phyloP scores from a whole-genome alignment of 2,329 filamentous ascomycete genomes.

The Lecanoromycetidae sp. region DNA sequence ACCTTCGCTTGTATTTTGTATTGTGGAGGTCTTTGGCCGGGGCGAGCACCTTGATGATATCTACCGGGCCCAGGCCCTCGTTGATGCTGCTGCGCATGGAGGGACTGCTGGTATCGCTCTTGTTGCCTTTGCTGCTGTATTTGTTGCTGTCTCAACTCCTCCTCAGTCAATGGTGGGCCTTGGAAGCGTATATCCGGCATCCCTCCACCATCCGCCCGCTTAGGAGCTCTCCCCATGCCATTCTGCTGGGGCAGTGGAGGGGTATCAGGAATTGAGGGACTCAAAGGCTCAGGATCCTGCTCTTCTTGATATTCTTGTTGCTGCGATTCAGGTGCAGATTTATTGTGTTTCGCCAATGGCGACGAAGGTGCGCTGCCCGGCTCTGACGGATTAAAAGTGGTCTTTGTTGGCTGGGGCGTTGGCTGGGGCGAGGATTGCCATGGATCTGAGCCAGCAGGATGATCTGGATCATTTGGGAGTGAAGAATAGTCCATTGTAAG shows the following conservation, averaged over 20 bases:
- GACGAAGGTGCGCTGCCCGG: conserved; percentile 31
- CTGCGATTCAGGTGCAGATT: conserved; percentile 21
- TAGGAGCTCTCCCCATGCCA: conserved; percentile 12
- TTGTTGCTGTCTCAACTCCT: conserved; percentile 29
- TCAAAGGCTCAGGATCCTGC: conserved; percentile 11
- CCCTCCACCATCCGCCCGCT: background rate
- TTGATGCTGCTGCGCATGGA: conserved; percentile 25
- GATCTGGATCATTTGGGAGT: conserved; percentile 45
- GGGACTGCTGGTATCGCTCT: conserved; percentile 22
- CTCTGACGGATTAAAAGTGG: conserved; percentile 27
- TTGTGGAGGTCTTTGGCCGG: conserved; percentile 44
- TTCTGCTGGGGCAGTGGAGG: conserved; percentile 8
- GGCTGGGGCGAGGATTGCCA: conserved; percentile 47
- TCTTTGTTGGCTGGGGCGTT: conserved; percentile 40
- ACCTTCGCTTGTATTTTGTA: conserved; percentile 91
- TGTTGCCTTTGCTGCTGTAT: conserved; percentile 26
- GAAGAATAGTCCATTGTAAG: conserved; percentile 54
- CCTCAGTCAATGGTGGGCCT: conserved; percentile 29
- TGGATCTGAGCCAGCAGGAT: conserved; percentile 47
- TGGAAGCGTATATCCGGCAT: conserved; percentile 24
- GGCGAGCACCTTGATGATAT: conserved; percentile 33
- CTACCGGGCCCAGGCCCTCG: conserved; percentile 30
- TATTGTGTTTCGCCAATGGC: conserved; percentile 29
- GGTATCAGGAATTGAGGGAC: conserved; percentile 16
- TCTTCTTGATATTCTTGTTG: conserved; percentile 19